Base-by-base conservation (phyloP, 2,329 filamentous ascomycete genomes). In the Curvularia spicifera region DNA sequence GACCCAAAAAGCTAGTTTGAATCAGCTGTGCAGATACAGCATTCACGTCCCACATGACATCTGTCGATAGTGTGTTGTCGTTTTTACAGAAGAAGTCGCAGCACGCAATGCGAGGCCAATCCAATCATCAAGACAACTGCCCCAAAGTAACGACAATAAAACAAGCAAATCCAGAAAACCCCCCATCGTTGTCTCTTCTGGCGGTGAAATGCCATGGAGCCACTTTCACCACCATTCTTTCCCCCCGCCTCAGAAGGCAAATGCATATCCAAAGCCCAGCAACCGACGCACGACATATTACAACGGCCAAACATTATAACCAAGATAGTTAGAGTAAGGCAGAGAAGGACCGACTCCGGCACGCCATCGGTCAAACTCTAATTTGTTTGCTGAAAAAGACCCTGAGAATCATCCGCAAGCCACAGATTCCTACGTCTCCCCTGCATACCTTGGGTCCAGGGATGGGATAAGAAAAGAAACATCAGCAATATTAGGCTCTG, bases 261-360 rank as follows among this genome's bases (percentile, higher is more conserved):
- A 37, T 1, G 28, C 28, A 7, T 31, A 7, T 31, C 2, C 28
- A 26, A 6, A 31, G 9, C 29, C 7, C 7, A 33, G 31, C 33
- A 5, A 37, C 1, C 33, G 6, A 37, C n/a, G 15, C 33, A n/a
- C 33, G 15, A 37, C 5, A 37, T 37, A 26, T 26, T 26, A 37
- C 15, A 37, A n/a, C 33, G 13, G 33, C 13, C 33, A 37, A 15
- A n/a, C 7, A 26, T 4, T 13, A 13, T n/a, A n/a, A 13, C 33
- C 13, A 37, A 15, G 13, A 37, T 18, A 18, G 18, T 18, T 37
- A 44, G 7, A 15, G 13, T n/a, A 44, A 12, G 28, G 13, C 3
- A 26, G n/a, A 44, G n/a, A 46, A 33, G 44, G 44, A 13, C 44
- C 44, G 28, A 46, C 18, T 46, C n/a, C 28, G 44, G 44, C 15